These are phyloP conservation scores for Fusarium agapanthi DNA, from an alignment of 2,329 filamentous ascomycete genomes.

Conservation along the genomic window DNA sequence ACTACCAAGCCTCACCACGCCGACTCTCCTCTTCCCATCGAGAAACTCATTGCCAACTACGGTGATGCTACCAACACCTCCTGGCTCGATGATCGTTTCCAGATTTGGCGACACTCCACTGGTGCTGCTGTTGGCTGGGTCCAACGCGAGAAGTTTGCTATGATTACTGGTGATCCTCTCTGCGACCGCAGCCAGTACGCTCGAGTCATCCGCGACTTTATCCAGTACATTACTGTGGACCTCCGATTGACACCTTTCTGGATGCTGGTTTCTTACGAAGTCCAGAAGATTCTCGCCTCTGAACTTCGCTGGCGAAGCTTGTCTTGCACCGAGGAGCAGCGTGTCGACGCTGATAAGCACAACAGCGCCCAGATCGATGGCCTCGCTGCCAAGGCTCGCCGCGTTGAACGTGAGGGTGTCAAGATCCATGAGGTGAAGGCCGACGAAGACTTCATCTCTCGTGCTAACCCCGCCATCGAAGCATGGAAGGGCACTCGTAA, in stretches of 20 bases:
- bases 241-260: constrained; percentile 80
- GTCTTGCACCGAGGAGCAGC: constrained; percentile 88
- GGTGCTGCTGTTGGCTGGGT: constrained; percentile 89
- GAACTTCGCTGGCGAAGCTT: constrained; percentile 89
- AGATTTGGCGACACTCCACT: constrained; percentile 86
- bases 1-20: constrained; percentile 64
- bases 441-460: constrained; percentile 74
- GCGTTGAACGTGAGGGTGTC: constrained; percentile 83
- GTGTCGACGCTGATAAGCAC: constrained; percentile 79
- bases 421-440: constrained; percentile 77
- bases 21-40: constrained; percentile 74
- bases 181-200: constrained; percentile 82
- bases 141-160: constrained; percentile 77
- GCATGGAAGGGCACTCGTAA: constrained; percentile 85
- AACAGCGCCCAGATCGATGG: constrained; percentile 53
- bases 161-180: constrained; percentile 87
- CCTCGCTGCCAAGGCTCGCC: constrained; percentile 78
- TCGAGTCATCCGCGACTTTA: constrained; percentile 76
- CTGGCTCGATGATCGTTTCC: constrained; percentile 89
- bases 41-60: constrained; percentile 93
- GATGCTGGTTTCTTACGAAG: constrained; percentile 83
- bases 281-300: constrained; percentile 81
- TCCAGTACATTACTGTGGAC: constrained; percentile 78
- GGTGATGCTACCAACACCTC: constrained; percentile 94
- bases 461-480: constrained; percentile 76